Percentiles rank a stretch among this genome's conserved stretches.
These are phyloP conservation scores for Chalciporus piperatus DNA, from an alignment of 768 basidiomycete genomes.

Conservation along the genomic window DNA sequence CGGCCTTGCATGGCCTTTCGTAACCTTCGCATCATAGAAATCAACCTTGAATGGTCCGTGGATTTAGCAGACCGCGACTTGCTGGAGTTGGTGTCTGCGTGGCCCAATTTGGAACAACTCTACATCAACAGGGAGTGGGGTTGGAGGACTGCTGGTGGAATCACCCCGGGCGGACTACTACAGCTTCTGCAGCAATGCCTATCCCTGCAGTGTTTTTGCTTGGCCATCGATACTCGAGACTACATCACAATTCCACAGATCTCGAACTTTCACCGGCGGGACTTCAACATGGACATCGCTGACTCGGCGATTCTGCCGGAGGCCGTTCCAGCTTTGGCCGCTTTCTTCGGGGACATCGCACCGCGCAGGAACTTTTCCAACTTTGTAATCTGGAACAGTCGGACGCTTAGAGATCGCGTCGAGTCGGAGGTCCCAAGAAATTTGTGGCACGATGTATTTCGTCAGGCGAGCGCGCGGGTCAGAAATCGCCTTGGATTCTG, in stretches of 20 bases:
- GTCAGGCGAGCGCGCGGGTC: too few species aligned
- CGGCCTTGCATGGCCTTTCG: slow-evolving; percentile 14
- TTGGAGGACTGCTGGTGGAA: slow-evolving; percentile 13
- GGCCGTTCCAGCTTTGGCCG: slow-evolving; percentile 13
- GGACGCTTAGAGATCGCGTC: too few species aligned
- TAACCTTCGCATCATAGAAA: slow-evolving; percentile 9
- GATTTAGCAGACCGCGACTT: slow-evolving; percentile 10
- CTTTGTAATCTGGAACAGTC: too few species aligned
- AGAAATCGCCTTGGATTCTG: too few species aligned
- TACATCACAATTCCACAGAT: background rate
- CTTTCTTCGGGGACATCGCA: slow-evolving; percentile 15
- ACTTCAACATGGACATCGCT: slow-evolving; percentile 13
- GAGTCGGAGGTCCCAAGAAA: too few species aligned
- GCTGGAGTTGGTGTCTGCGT: slow-evolving; percentile 13
- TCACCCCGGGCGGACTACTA: slow-evolving; percentile 19
- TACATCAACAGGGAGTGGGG: slow-evolving; percentile 20
- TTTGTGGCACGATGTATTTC: too few species aligned
- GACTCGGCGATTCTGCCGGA: slow-evolving; percentile 17
- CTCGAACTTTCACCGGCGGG: background rate
- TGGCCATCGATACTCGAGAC: slow-evolving; percentile 15
- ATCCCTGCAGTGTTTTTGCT: slow-evolving; percentile 2
- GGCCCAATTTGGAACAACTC: slow-evolving; percentile 15
- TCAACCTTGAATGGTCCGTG: slow-evolving; percentile 12
- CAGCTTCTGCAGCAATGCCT: slow-evolving; percentile 10
- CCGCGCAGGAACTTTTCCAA: background rate